These are phyloP conservation scores for Sarcodon aspratus DNA, from an alignment of 768 basidiomycete genomes.

Conservation along the genomic window DNA sequence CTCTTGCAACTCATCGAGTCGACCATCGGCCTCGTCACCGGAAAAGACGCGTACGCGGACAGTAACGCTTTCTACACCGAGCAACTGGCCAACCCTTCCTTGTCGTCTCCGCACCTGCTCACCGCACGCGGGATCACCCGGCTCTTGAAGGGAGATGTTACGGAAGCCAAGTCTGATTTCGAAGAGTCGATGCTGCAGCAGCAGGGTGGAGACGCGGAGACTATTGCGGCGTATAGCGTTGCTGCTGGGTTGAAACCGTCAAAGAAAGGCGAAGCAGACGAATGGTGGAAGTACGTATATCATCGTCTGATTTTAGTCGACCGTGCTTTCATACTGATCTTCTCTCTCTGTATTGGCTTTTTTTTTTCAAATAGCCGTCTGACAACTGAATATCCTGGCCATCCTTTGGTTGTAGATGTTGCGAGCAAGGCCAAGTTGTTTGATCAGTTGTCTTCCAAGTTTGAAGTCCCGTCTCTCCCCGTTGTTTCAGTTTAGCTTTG, in stretches of 20 bases:
- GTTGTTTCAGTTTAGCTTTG: conserved; percentile 10
- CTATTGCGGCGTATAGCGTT: conserved; percentile 57
- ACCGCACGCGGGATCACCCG: conserved; percentile 74
- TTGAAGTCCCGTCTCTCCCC: conserved; percentile 44
- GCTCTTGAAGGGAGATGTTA: conserved; percentile 63
- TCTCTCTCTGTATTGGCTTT: background rate
- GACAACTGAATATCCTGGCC: conserved; percentile 41
- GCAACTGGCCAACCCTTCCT: conserved; percentile 70
- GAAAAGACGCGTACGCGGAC: conserved; percentile 52
- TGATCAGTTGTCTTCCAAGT: conserved; percentile 49
- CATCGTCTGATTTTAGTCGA: background rate
- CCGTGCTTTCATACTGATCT: background rate
- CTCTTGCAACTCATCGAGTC: conserved; percentile 87
- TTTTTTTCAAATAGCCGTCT: conserved; percentile 23
- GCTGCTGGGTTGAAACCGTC: conserved; percentile 43
- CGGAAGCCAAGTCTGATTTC: conserved; percentile 69
- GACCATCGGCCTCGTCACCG: conserved; percentile 62
- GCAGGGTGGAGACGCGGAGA: conserved; percentile 45
- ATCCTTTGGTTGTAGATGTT: conserved; percentile 63
- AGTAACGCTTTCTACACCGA: conserved; percentile 65
- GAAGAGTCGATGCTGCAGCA: conserved; percentile 61
- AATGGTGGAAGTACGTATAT: conserved; percentile 54
- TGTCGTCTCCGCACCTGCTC: conserved; percentile 63
- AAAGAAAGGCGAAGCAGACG: conserved; percentile 54
- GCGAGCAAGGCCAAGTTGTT: conserved; percentile 49